Conservation (phyloP, 2,329 filamentous ascomycete species). For the Cyphellophora attinorum region DNA sequence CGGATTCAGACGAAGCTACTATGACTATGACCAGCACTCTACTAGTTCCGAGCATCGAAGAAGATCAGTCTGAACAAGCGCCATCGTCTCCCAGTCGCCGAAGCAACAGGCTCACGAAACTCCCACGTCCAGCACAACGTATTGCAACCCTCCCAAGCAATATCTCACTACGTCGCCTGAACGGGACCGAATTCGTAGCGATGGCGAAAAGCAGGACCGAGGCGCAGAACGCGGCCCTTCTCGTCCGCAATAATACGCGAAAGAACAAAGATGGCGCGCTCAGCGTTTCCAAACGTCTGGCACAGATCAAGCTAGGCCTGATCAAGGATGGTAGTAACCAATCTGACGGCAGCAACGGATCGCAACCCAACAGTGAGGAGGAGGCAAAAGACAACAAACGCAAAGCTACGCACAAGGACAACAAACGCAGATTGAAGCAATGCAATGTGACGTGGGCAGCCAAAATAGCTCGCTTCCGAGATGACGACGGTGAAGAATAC, state of each 20-base stretch:
- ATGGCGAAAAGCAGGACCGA: slow-evolving; percentile 26
- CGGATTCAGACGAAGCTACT: slow-evolving; percentile 1
- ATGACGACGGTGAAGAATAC: background rate
- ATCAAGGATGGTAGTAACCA: too few species aligned
- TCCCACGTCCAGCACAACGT: slow-evolving; percentile 18
- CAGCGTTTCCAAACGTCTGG: slow-evolving; percentile 10
- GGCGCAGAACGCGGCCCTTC: slow-evolving; percentile 30
- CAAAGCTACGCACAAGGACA: background rate
- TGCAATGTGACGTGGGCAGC: background rate
- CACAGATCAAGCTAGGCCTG: slow-evolving; percentile 6
- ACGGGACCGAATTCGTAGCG: slow-evolving; percentile 36
- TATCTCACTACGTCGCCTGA: slow-evolving; percentile 33
- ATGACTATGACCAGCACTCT: slow-evolving; percentile 2
- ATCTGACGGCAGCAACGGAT: too few species aligned
- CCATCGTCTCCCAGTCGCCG: slow-evolving; percentile 21
- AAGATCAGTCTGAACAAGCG: slow-evolving; percentile 5
- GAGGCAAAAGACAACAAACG: background rate
- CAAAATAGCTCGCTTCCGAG: background rate
- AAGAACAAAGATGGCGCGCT: slow-evolving; percentile 29
- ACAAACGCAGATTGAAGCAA: background rate
- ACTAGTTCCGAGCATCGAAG: slow-evolving; percentile 1
- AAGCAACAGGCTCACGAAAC: slow-evolving; percentile 24
- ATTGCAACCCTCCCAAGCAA: slow-evolving; percentile 22
- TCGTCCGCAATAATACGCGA: slow-evolving; percentile 33
- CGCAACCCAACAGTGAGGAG: background rate